Conservation (phyloP, 257 asterid species). For the Gentiana dahurica region DNA sequence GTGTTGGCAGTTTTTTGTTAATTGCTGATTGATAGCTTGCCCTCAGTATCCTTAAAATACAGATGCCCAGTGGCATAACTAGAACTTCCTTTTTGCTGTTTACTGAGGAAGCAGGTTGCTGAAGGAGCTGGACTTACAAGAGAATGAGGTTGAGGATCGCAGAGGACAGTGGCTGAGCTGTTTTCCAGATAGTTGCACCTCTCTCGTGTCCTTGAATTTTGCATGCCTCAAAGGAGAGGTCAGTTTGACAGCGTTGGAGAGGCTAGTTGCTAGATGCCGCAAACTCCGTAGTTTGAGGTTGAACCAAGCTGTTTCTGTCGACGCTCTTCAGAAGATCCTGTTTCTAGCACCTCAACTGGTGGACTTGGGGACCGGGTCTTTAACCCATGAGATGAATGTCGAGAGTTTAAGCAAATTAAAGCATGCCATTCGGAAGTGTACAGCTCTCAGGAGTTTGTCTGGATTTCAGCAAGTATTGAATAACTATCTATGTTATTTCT, state of each 20-base stretch:
- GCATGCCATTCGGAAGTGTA: constrained; percentile 33
- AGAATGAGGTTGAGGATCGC: constrained; percentile 63
- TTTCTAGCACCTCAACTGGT: constrained; percentile 54
- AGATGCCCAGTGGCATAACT: too few relatives aligned
- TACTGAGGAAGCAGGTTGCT: constrained; percentile 36
- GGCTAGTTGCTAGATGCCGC: constrained; percentile 55
- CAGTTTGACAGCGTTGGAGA: constrained; percentile 52
- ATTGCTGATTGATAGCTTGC: too few relatives aligned
- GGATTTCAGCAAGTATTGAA: constrained; percentile 53
- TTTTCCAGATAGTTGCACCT: constrained; percentile 62
- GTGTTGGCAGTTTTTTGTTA: too few relatives aligned
- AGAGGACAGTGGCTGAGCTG: constrained; percentile 89
- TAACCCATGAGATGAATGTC: constrained; percentile 39
- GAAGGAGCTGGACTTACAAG: constrained; percentile 79
- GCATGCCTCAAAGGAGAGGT: constrained; percentile 86
- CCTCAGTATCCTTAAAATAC: too few relatives aligned
- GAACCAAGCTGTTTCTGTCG: constrained; percentile 53
- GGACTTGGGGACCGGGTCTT: constrained; percentile 68
- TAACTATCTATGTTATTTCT: constrained; percentile 44
- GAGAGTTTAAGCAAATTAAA: constrained; percentile 38
- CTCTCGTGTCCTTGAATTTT: constrained; percentile 67
- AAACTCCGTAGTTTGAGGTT: constrained; percentile 57
- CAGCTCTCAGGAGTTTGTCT: constrained; percentile 58
- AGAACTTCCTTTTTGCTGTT: neutral
- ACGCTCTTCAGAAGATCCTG: constrained; percentile 55